Evolutionary conservation across 2,329 filamentous ascomycete species (phyloP).

Genomic region (Chrysosporium keratinophilum): DNA sequence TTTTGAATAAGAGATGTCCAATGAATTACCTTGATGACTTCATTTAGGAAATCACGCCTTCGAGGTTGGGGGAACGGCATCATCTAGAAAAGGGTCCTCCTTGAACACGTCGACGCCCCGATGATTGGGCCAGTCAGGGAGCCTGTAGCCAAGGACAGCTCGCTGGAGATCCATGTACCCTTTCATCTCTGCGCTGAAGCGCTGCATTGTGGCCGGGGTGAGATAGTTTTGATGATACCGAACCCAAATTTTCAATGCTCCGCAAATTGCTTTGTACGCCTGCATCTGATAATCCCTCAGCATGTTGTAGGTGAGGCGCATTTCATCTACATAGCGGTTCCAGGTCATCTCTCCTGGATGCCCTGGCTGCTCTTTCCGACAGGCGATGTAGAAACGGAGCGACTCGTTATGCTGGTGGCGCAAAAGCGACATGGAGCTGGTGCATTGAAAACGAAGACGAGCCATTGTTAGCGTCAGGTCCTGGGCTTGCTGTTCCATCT

Average conservation of each 20-base stretch:
- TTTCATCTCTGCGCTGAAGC: background rate
- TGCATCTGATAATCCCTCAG: constrained; percentile 11
- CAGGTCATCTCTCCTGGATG: background rate
- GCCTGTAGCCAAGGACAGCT: background rate
- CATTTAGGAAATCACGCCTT: background rate
- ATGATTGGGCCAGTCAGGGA: constrained; percentile 7
- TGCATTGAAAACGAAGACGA: background rate
- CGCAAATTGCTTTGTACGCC: constrained; percentile 5
- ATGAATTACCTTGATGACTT: background rate
- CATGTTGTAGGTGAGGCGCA: constrained; percentile 7
- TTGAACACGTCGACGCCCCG: background rate
- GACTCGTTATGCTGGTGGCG: constrained; percentile 6
- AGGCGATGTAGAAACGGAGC: background rate
- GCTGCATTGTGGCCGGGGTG: background rate
- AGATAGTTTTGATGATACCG: background rate
- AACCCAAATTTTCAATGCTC: constrained; percentile 4
- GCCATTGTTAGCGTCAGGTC: background rate
- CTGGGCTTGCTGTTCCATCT: background rate
- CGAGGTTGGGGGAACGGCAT: background rate
- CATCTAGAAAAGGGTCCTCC: too few species aligned
- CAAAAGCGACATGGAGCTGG: background rate
- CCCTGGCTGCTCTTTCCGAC: background rate
- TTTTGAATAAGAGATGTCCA: background rate
- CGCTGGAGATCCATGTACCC: too few species aligned
- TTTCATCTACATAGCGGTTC: constrained; percentile 7